Conservation (phyloP, 345 rosid genomes). For the Salix brachista region DNA sequence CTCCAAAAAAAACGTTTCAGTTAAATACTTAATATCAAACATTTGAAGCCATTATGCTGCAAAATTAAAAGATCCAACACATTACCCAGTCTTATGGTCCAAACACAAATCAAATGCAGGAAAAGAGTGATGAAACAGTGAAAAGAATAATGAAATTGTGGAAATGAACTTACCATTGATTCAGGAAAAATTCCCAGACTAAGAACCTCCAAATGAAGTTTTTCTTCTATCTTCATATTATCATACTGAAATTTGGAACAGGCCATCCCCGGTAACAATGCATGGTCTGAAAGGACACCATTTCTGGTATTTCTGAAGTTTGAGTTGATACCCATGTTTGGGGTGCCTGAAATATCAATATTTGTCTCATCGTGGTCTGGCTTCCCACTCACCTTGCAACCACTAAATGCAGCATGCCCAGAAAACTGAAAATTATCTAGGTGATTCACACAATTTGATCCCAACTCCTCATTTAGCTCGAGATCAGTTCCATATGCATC, state of each 20-base stretch:
- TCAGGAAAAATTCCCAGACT: constrained; percentile 83
- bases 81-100: background rate
- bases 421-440: constrained; percentile 36
- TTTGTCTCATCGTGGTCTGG: constrained; percentile 50
- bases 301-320: constrained; percentile 35
- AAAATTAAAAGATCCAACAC: background rate
- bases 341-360: constrained; percentile 33
- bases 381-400: constrained; percentile 45
- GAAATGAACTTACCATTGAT: constrained; percentile 52
- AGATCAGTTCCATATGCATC: constrained; percentile 54
- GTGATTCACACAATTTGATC: constrained; percentile 51
- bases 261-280: constrained; percentile 28
- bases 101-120: background rate
- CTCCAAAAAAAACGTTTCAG: background rate
- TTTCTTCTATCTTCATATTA: constrained; percentile 57
- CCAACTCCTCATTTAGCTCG: constrained; percentile 54
- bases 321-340: constrained; percentile 39
- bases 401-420: constrained; percentile 38
- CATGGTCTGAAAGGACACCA: constrained; percentile 45
- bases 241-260: constrained; percentile 59
- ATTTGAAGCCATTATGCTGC: constrained; percentile 2
- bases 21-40: background rate
- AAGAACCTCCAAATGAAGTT: constrained; percentile 68
- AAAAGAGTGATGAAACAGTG: background rate
- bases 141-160: background rate